These are phyloP conservation scores for Penicillium sp. DNA, from an alignment of 2,329 filamentous ascomycete species.

Conservation along the genomic window DNA sequence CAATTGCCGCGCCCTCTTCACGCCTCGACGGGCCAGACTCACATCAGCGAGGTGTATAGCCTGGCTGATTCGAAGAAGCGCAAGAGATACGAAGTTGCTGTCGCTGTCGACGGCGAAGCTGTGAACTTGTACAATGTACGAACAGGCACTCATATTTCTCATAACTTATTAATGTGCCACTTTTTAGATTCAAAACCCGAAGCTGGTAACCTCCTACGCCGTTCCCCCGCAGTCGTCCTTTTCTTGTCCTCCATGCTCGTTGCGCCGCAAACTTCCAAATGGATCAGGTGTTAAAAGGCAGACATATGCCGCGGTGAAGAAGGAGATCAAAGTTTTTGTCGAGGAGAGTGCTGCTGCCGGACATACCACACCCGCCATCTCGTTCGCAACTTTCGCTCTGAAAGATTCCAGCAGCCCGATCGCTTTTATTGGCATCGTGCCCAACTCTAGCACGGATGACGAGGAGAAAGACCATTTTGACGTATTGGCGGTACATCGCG, in stretches of 20 bases:
- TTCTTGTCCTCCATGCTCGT: constrained; percentile 62
- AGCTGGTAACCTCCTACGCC: constrained; percentile 64
- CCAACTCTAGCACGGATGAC: constrained; percentile 29
- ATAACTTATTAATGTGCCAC: not conserved
- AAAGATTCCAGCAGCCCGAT: constrained; percentile 44
- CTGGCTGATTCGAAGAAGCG: constrained; percentile 62
- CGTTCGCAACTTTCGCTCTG: constrained; percentile 44
- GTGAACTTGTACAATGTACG: constrained; percentile 67
- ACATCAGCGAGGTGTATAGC: constrained; percentile 56
- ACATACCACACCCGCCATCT: constrained; percentile 41
- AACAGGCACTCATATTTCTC: not conserved
- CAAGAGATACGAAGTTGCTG: constrained; percentile 65
- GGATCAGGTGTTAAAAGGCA: constrained; percentile 54
- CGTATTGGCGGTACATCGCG: constrained; percentile 49
- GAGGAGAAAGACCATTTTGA: constrained; percentile 41
- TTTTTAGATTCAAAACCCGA: constrained; percentile 63
- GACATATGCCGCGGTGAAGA: constrained; percentile 60
- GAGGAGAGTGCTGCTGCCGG: constrained; percentile 50
- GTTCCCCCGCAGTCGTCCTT: constrained; percentile 64
- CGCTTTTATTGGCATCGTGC: constrained; percentile 45
- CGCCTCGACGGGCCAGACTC: constrained; percentile 45
- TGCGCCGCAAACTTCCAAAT: constrained; percentile 56
- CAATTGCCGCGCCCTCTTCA: constrained; percentile 52
- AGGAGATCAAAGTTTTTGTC: constrained; percentile 59
- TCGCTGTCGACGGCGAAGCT: constrained; percentile 65